Evolutionary conservation across 2,329 filamentous ascomycete genomes (phyloP).

Genomic region (Neonectria neomacrospora): DNA sequence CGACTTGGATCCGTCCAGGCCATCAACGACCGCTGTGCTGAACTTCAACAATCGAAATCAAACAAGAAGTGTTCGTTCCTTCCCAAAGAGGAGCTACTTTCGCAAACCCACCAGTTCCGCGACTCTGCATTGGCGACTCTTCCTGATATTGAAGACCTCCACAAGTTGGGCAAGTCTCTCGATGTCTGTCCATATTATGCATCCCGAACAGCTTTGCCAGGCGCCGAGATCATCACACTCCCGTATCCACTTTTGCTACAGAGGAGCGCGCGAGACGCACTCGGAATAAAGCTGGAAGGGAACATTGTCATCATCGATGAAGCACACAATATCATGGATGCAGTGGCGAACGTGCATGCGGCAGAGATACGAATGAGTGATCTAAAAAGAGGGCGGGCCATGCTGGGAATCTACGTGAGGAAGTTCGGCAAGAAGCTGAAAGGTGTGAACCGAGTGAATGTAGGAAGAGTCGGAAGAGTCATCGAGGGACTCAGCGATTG

Average conservation of each 20-base stretch:
- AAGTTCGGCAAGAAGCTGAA: constrained; percentile 90
- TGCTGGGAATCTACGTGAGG: constrained; percentile 84
- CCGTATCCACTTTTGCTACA: constrained; percentile 93
- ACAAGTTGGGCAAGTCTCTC: constrained; percentile 78
- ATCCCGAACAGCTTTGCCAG: constrained; percentile 83
- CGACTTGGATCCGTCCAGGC: constrained; percentile 77
- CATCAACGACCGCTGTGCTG: constrained; percentile 93
- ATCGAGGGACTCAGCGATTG: constrained; percentile 81
- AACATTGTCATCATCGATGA: constrained; percentile 97
- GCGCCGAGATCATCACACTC: constrained; percentile 89
- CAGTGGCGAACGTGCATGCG: constrained; percentile 87
- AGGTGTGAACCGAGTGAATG: constrained; percentile 89
- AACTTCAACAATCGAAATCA: constrained; percentile 79
- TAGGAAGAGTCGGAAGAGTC: constrained; percentile 86
- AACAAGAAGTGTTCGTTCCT: constrained; percentile 77
- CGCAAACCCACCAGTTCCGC: constrained; percentile 80
- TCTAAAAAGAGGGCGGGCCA: constrained; percentile 75
- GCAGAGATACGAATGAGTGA: constrained; percentile 79
- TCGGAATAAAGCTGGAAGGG: constrained; percentile 85
- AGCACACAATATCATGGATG: constrained; percentile 97
- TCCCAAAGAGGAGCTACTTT: constrained; percentile 79
- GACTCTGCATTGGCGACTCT: constrained; percentile 86
- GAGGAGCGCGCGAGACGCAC: constrained; percentile 84
- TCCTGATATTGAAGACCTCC: constrained; percentile 93
- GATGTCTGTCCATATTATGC: constrained; percentile 96